These are phyloP conservation scores for Mycena sanguinolenta DNA, from an alignment of 768 basidiomycete genomes.

Conservation along the genomic window DNA sequence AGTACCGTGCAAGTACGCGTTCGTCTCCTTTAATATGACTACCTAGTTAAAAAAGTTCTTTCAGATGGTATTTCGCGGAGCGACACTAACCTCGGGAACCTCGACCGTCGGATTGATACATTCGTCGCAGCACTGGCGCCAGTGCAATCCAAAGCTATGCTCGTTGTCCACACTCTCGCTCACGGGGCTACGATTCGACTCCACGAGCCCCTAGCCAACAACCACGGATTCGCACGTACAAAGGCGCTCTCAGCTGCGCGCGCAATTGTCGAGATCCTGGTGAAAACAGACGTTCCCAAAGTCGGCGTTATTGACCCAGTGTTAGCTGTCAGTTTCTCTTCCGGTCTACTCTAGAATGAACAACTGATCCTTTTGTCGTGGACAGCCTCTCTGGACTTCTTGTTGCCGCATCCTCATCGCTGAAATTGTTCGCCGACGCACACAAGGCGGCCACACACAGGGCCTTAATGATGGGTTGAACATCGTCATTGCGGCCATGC, in stretches of 20 bases:
- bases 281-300: slow-evolving; percentile 17
- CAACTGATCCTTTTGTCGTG: neutral
- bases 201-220: slow-evolving; percentile 37
- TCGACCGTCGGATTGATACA: slow-evolving; percentile 34
- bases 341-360: too few relatives aligned
- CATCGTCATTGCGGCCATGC: slow-evolving; percentile 22
- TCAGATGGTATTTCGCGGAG: slow-evolving; percentile 33
- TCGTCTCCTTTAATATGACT: neutral
- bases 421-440: slow-evolving; percentile 9
- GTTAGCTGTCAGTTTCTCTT: slow-evolving; percentile 22
- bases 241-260: slow-evolving; percentile 26
- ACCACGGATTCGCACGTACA: slow-evolving; percentile 20
- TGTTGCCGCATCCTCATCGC: slow-evolving; percentile 11
- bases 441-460: neutral
- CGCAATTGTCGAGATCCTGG: slow-evolving; percentile 21
- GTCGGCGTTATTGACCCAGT: slow-evolving; percentile 33
- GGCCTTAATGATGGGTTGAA: slow-evolving; percentile 6
- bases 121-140: slow-evolving; percentile 22
- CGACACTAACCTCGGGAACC: slow-evolving; percentile 37
- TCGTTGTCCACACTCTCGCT: slow-evolving; percentile 44
- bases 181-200: slow-evolving; percentile 45
- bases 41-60: neutral
- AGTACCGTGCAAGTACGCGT: slow-evolving; percentile 11
- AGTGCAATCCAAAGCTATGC: slow-evolving; percentile 27
- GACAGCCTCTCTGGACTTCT: slow-evolving; percentile 24